These are phyloP conservation scores for Lachnellula hyalina DNA, from an alignment of 2,329 filamentous ascomycete species.

Conservation along the genomic window DNA sequence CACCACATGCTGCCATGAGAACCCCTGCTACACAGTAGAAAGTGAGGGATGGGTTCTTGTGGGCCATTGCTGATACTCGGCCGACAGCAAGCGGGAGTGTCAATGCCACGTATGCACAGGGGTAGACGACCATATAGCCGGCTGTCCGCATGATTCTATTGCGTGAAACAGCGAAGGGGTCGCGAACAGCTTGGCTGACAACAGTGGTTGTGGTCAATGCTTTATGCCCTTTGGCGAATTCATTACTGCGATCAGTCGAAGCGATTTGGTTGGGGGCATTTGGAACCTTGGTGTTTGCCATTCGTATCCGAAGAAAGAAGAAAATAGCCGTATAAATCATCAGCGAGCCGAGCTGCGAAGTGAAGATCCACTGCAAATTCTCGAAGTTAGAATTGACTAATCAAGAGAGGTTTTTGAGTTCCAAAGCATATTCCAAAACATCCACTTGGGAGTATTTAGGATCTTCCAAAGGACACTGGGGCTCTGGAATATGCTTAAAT, in stretches of 20 bases:
- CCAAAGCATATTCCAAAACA: too few species aligned
- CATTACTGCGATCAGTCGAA: not conserved
- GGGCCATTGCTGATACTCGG: constrained; percentile 44
- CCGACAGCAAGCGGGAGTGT: constrained; percentile 46
- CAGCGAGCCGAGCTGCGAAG: constrained; percentile 47
- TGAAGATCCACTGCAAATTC: constrained; percentile 3
- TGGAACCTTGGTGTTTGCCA: constrained; percentile 5
- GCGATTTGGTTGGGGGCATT: not conserved
- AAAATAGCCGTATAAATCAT: constrained; percentile 41
- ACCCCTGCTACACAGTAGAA: constrained; percentile 19
- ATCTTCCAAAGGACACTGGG: too few species aligned
- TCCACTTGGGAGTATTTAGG: too few species aligned
- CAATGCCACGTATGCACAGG: constrained; percentile 44
- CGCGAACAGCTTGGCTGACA: not conserved
- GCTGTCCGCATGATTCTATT: constrained; percentile 34
- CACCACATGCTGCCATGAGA: constrained; percentile 22
- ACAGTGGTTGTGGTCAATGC: constrained; percentile 15
- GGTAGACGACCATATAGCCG: constrained; percentile 47
- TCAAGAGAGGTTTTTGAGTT: too few species aligned
- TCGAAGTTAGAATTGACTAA: too few species aligned
- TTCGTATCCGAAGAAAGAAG: constrained; percentile 26
- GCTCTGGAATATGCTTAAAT: constrained; percentile 32
- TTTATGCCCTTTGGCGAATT: not conserved
- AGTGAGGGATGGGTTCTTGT: constrained; percentile 15
- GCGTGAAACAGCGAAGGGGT: constrained; percentile 16